Evolutionary conservation across 83 land plant genomes (phyloP).

Genomic region (Picea mariana): DNA sequence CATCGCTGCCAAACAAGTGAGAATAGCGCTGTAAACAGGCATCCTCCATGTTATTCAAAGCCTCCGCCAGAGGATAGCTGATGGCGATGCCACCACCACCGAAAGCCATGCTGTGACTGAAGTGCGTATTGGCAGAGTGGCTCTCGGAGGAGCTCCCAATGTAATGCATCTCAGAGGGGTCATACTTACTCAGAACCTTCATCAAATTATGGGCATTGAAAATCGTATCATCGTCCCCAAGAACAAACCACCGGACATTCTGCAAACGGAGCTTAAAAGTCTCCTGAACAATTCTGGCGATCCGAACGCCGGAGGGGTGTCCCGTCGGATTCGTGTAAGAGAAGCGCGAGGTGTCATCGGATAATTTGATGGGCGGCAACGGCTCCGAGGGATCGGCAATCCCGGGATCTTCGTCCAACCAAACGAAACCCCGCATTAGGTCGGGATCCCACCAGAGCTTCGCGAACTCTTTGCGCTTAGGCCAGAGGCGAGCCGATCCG

Average conservation of each 20-base stretch:
- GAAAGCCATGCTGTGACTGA: constrained; percentile 66
- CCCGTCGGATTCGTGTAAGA: constrained; percentile 66
- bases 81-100: constrained; percentile 76
- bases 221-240: constrained; percentile 63
- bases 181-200: constrained; percentile 45
- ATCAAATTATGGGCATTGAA: constrained; percentile 47
- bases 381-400: neutral
- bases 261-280: constrained; percentile 39
- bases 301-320: constrained; percentile 59
- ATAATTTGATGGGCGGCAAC: constrained; percentile 50
- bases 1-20: constrained; percentile 54
- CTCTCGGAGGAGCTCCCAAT: constrained; percentile 57
- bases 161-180: constrained; percentile 43
- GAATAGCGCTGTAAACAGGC: constrained; percentile 54
- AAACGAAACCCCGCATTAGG: constrained; percentile 57
- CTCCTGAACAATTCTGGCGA: constrained; percentile 52
- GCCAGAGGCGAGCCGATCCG: constrained; percentile 64
- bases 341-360: constrained; percentile 58
- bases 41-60: constrained; percentile 44
- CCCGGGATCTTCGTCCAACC: constrained; percentile 36
- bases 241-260: constrained; percentile 55
- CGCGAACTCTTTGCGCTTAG: constrained; percentile 34
- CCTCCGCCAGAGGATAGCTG: constrained; percentile 58
- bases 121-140: constrained; percentile 55
- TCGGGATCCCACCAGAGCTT: constrained; percentile 64